Conservation (phyloP, 495 filamentous ascomycete species). For the Apiosordaria backusii region DNA sequence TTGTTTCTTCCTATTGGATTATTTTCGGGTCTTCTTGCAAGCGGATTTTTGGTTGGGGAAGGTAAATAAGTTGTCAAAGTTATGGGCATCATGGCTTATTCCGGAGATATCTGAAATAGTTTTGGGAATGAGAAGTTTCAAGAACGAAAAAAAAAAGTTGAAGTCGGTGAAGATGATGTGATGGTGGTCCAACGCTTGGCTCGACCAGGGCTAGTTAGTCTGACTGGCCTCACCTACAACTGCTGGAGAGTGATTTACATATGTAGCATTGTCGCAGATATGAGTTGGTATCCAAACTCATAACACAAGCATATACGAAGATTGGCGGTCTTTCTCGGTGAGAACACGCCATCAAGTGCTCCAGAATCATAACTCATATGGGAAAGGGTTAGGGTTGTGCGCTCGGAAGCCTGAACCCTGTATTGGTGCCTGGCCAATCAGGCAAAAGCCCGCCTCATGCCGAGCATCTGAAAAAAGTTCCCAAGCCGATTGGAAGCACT, state of each 20-base stretch:
- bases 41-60: not conserved
- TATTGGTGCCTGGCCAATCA: constrained; percentile 11
- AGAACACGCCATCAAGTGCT: no score
- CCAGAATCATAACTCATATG: no score
- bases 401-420: constrained; percentile 21
- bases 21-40: not conserved
- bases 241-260: not conserved
- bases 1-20: not conserved
- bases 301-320: no score
- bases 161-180: not conserved
- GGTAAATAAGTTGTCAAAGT: not conserved
- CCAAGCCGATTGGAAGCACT: not conserved
- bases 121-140: not conserved
- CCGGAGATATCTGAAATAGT: not conserved
- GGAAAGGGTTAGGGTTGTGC: constrained; percentile 16
- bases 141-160: not conserved
- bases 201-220: not conserved
- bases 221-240: not conserved
- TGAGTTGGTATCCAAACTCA: no score
- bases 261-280: no score
- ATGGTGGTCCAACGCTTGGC: not conserved
- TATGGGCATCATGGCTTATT: not conserved
- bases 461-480: constrained; percentile 16
- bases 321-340: no score
- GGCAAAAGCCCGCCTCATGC: not conserved